Evolutionary conservation across 306 rosid species (phyloP).

Genomic region (Spatholobus suberectus): DNA sequence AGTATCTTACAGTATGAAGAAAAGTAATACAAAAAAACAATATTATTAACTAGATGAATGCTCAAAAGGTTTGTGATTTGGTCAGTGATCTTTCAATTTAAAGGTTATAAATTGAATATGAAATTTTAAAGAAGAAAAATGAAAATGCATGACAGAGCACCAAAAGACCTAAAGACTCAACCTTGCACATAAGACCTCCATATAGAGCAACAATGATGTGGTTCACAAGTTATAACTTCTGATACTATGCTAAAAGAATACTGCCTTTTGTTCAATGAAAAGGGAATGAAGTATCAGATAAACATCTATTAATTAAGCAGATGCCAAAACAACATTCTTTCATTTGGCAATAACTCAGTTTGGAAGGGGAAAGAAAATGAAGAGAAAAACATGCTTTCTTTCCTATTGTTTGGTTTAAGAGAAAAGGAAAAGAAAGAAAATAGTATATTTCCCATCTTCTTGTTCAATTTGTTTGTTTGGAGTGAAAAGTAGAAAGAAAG

Average conservation of each 20-base stretch:
- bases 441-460: neutral
- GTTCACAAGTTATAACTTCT: neutral
- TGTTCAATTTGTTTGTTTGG: neutral
- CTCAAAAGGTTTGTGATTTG: neutral
- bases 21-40: neutral
- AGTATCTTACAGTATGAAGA: neutral
- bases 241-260: constrained; percentile 5
- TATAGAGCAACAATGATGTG: constrained; percentile 14
- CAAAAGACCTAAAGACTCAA: constrained; percentile 17
- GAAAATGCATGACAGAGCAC: constrained; percentile 15
- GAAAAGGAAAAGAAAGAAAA: neutral
- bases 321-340: constrained; percentile 4
- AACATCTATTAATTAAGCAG: constrained; percentile 15
- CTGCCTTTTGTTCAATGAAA: constrained; percentile 9
- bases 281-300: constrained; percentile 14
- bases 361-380: neutral
- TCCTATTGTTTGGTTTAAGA: neutral
- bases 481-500: neutral
- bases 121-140: neutral
- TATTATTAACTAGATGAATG: neutral
- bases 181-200: neutral
- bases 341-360: neutral
- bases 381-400: neutral
- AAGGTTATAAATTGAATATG: constrained; percentile 1
- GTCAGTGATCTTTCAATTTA: neutral